phyloP scores from a whole-genome alignment of 495 filamentous ascomycete species.

The Ramalina peruviana region DNA sequence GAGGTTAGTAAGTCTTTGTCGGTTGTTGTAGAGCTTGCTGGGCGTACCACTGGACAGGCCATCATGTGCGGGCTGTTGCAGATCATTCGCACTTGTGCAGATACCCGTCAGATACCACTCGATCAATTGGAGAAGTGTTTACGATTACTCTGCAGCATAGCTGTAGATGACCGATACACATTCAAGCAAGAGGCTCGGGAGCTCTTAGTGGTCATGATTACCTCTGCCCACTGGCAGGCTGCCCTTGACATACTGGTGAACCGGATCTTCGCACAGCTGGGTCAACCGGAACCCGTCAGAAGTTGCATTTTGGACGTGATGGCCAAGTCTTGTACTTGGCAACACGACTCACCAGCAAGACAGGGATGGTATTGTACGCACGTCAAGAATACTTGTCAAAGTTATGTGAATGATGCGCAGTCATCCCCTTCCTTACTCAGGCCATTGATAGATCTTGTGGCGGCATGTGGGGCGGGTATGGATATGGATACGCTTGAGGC shows the following conservation, averaged over 20 bases:
- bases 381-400: no score
- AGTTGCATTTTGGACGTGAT: no score
- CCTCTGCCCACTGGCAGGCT: neutral
- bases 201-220: neutral
- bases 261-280: neutral
- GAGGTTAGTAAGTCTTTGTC: neutral
- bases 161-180: neutral
- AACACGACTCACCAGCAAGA: no score
- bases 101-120: neutral
- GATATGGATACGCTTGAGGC: neutral
- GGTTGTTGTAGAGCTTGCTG: neutral
- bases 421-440: neutral
- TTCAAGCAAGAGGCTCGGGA: neutral
- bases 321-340: no score
- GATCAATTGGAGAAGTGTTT: neutral
- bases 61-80: neutral
- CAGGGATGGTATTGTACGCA: no score
- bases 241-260: neutral
- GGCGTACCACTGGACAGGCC: neutral
- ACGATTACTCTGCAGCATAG: neutral
- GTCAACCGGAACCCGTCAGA: neutral
- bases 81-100: neutral
- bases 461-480: neutral
- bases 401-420: no score
- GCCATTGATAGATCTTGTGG: slow-evolving; percentile 1